A percentile compares a stretch with the other conserved stretches of the same genome.
phyloP scores from a whole-genome alignment of 306 rosid species.

The Cucurbita argyrosperma region DNA sequence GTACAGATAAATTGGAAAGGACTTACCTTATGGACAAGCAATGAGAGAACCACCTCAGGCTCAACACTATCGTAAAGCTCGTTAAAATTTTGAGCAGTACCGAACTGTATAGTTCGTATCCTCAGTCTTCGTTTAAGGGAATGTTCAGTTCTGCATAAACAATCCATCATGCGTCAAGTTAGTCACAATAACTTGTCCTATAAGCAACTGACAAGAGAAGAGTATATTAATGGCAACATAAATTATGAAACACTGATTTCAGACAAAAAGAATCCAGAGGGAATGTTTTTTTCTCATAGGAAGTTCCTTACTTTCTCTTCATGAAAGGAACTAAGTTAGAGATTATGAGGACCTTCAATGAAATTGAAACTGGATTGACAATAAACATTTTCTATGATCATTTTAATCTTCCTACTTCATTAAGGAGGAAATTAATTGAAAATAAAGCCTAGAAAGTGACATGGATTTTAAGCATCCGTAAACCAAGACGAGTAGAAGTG shows the following conservation, averaged over 20 bases:
- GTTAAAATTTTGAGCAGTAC: conserved; percentile 52
- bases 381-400: not conserved
- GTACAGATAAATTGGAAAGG: not conserved
- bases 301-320: not conserved
- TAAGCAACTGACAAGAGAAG: not conserved
- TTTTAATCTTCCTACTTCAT: not conserved
- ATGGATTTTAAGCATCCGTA: not conserved
- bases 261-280: not conserved
- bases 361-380: not conserved
- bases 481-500: not conserved
- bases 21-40: conserved; percentile 84
- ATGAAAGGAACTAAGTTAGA: not conserved
- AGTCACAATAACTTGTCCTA: not conserved
- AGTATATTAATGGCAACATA: not conserved
- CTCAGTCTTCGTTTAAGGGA: conserved; percentile 71
- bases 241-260: not conserved
- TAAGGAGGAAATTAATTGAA: not conserved
- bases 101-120: conserved; percentile 75
- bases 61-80: conserved; percentile 86
- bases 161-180: conserved; percentile 16
- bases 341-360: not conserved
- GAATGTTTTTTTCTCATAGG: not conserved
- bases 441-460: not conserved
- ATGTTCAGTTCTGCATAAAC: conserved; percentile 45
- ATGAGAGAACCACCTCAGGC: conserved; percentile 70